Conservation (phyloP, 2,329 filamentous ascomycete species). For the Sporothrix humicola region DNA sequence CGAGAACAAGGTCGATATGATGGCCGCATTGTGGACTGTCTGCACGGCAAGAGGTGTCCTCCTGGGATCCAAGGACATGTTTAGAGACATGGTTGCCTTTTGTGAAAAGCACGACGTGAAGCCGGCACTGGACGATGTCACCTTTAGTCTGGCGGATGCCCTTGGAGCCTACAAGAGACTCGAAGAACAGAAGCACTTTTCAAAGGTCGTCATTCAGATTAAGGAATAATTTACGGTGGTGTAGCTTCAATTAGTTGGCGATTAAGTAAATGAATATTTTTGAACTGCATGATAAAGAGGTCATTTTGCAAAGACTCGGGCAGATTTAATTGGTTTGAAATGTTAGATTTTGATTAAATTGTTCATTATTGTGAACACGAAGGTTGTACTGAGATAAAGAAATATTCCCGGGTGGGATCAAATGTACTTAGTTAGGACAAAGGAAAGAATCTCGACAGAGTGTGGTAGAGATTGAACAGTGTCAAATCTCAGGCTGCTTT, state of each 20-base stretch:
- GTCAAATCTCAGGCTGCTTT: too few relatives aligned
- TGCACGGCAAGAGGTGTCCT: slow-evolving; percentile 52
- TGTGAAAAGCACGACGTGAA: slow-evolving; percentile 53
- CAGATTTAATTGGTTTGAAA: too few relatives aligned
- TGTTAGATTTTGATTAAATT: too few relatives aligned
- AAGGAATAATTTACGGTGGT: not conserved
- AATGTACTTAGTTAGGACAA: too few relatives aligned
- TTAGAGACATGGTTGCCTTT: slow-evolving; percentile 52
- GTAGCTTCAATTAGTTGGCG: not conserved
- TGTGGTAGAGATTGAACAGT: too few relatives aligned
- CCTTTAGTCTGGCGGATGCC: slow-evolving; percentile 49
- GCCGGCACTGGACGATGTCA: slow-evolving; percentile 48
- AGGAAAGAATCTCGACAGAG: not conserved
- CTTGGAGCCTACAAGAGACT: slow-evolving; percentile 60
- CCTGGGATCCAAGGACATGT: slow-evolving; percentile 49
- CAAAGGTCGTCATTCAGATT: slow-evolving; percentile 57
- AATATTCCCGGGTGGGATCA: too few relatives aligned
- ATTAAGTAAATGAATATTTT: not conserved
- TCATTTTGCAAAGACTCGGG: not conserved
- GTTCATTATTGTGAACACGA: too few relatives aligned
- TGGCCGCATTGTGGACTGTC: slow-evolving; percentile 53
- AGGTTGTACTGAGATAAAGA: too few relatives aligned
- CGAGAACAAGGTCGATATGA: slow-evolving; percentile 49
- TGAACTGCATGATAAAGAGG: not conserved
- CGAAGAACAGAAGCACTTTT: slow-evolving; percentile 61